Evolutionary conservation across 2,329 filamentous ascomycete species (phyloP), one percentile per base, ranked within the genome.

Genomic region (Elsinoe arachidis): DNA sequence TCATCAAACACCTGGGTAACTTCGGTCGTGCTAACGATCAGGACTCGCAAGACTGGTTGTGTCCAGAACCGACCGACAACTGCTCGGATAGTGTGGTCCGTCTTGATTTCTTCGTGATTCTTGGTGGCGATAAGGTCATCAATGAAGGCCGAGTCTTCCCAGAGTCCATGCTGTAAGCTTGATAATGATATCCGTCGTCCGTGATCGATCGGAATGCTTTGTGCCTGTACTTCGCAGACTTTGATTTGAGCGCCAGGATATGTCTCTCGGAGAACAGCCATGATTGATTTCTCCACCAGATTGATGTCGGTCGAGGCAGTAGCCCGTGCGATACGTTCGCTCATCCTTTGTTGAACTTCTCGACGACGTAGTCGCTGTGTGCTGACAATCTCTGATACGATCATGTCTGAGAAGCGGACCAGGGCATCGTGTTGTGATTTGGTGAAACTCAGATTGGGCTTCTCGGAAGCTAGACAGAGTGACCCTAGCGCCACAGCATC

Each of bases 1-100:
- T 78, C 76, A 46, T 78, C 76, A 51, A 76, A 76, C 3, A 78
- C 70, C 0, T 66, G 61, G 30, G 72, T 70, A 9, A 77, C 68
- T 1, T 77, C 70, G 1, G 67, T 72, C 0, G 71, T 73, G 1
- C 69, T 68, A 2, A 77, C 68, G 0, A 74, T 65, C 0, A 78
- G 64, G 0, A 70, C 67, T 0, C 68, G 73, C 0, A 67, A 64
- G 0, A 61, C 64, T 0, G 65, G 62, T 11, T 65, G 66, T 2
- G 62, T 70, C 34, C 71, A 67, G 54, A 72, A 74, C 17, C 67
- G 66, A 14, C 69, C 65, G 12, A 68, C 64, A 11, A 77, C 68
- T 0, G 69, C 68, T 3, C 76, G 73, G 0, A 77, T 65, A 4
- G 65, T 66, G 5, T 66, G 64, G 0, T 63, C 59, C 0, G 71